Evolutionary conservation across 2,329 filamentous ascomycete genomes (phyloP).

Genomic region (Grosmannia serpens): DNA sequence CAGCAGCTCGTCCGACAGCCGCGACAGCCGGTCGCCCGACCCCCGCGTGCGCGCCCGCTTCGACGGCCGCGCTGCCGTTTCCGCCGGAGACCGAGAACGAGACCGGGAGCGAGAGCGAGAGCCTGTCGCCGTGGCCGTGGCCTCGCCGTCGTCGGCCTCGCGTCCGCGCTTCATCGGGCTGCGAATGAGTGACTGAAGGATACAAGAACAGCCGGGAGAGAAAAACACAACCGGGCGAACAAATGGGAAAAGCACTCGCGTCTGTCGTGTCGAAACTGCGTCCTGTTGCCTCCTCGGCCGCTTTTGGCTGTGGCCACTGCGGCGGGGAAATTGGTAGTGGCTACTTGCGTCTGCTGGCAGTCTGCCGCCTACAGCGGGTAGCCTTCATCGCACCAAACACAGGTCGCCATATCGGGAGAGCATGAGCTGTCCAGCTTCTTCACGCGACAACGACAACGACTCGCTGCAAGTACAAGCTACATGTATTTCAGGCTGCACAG

Average conservation of each 20-base stretch:
- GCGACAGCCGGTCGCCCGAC: slow-evolving; percentile 51
- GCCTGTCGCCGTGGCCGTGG: not conserved
- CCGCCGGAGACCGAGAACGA: not conserved
- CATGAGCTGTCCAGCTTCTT: too few species aligned
- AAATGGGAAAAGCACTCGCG: too few species aligned
- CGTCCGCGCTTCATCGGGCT: not conserved
- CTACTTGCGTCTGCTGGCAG: not conserved
- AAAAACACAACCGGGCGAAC: not conserved
- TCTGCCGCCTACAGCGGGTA: not conserved
- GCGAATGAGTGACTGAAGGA: not conserved
- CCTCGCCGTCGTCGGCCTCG: not conserved
- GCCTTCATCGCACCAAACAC: not conserved
- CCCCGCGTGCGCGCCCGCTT: not conserved
- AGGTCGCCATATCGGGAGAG: too few species aligned
- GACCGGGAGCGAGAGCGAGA: too few species aligned
- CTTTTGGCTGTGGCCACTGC: not conserved
- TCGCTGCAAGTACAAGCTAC: too few species aligned
- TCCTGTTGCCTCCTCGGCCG: not conserved
- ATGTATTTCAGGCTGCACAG: too few species aligned
- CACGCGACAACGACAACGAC: too few species aligned
- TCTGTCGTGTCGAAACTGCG: not conserved
- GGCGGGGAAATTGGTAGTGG: not conserved
- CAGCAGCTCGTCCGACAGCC: slow-evolving; percentile 76
- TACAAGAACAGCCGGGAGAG: not conserved
- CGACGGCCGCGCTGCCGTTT: not conserved